phyloP scores from a whole-genome alignment of 768 basidiomycete species.

The Russula olivacea region DNA sequence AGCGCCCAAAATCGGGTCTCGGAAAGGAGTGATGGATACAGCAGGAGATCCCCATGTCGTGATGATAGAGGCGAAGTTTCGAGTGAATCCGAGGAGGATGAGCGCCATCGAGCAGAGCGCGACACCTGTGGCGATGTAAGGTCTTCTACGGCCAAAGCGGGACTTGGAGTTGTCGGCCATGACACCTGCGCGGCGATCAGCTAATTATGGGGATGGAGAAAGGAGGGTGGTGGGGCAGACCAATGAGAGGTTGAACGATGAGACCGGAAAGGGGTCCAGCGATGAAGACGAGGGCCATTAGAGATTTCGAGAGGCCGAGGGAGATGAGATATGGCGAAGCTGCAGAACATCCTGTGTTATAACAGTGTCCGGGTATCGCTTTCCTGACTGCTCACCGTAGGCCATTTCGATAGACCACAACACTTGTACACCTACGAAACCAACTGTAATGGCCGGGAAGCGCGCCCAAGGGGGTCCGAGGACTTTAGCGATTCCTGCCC shows the following conservation, averaged over 20 bases:
- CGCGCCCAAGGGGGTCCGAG: slow-evolving; percentile 62
- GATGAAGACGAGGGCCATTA: slow-evolving; percentile 86
- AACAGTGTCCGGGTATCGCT: neutral
- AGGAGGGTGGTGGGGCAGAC: slow-evolving; percentile 32
- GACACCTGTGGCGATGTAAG: slow-evolving; percentile 76
- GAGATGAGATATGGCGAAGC: slow-evolving; percentile 88
- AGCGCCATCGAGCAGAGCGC: slow-evolving; percentile 62
- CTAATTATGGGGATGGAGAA: neutral
- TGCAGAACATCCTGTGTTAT: slow-evolving; percentile 25
- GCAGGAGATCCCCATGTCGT: slow-evolving; percentile 32
- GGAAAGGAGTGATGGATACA: slow-evolving; percentile 28
- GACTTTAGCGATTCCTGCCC: slow-evolving; percentile 53
- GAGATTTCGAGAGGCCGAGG: slow-evolving; percentile 78
- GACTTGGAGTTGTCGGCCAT: slow-evolving; percentile 83
- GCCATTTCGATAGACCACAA: slow-evolving; percentile 96
- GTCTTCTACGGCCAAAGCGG: slow-evolving; percentile 76
- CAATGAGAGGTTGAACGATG: slow-evolving; percentile 86
- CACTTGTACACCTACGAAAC: slow-evolving; percentile 78
- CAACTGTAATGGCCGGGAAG: slow-evolving; percentile 66
- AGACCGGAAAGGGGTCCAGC: slow-evolving; percentile 89
- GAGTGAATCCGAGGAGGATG: slow-evolving; percentile 79
- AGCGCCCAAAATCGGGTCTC: neutral
- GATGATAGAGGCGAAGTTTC: slow-evolving; percentile 53
- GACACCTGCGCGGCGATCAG: slow-evolving; percentile 36
- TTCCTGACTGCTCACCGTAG: slow-evolving; percentile 45